These are phyloP conservation scores for Pseudocercospora eumusae DNA, from an alignment of 2,329 filamentous ascomycete genomes.

Conservation along the genomic window DNA sequence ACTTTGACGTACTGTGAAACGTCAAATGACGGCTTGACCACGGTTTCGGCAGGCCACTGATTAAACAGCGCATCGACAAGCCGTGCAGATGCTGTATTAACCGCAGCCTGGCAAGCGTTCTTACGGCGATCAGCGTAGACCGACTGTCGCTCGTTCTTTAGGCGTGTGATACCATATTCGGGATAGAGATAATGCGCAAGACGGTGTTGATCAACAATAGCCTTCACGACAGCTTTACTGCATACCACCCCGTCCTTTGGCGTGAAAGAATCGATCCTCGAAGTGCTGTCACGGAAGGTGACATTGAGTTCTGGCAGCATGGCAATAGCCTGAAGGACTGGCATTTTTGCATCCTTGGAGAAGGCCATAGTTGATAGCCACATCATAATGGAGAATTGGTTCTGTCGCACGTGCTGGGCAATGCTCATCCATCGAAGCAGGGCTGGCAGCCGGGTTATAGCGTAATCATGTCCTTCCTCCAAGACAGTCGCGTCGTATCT, in stretches of 20 bases:
- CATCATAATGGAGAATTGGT: slow-evolving; percentile 25
- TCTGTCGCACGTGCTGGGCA: neutral
- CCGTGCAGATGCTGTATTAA: neutral
- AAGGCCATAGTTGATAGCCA: slow-evolving; percentile 49
- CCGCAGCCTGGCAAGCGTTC: slow-evolving; percentile 5
- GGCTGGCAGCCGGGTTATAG: slow-evolving; percentile 18
- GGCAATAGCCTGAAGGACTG: slow-evolving; percentile 45
- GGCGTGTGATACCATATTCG: slow-evolving; percentile 27
- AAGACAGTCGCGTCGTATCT: slow-evolving; percentile 21
- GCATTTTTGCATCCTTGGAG: slow-evolving; percentile 42
- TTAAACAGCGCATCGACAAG: slow-evolving; percentile 7
- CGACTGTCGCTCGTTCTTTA: slow-evolving; percentile 38
- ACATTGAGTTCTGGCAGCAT: neutral
- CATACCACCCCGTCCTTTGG: neutral
- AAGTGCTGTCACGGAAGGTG: neutral
- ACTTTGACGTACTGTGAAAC: slow-evolving; percentile 24
- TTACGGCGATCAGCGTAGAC: slow-evolving; percentile 27
- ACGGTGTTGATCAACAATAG: slow-evolving; percentile 40
- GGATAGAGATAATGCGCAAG: slow-evolving; percentile 36
- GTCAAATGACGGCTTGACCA: neutral
- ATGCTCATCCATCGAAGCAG: slow-evolving; percentile 18
- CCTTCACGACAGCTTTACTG: slow-evolving; percentile 30
- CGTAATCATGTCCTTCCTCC: slow-evolving; percentile 1
- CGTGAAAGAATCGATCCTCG: neutral
- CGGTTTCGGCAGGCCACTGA: slow-evolving; percentile 26